Evolutionary conservation across 495 filamentous ascomycete genomes (phyloP).

Genomic region (Lasiosphaeria ovina): DNA sequence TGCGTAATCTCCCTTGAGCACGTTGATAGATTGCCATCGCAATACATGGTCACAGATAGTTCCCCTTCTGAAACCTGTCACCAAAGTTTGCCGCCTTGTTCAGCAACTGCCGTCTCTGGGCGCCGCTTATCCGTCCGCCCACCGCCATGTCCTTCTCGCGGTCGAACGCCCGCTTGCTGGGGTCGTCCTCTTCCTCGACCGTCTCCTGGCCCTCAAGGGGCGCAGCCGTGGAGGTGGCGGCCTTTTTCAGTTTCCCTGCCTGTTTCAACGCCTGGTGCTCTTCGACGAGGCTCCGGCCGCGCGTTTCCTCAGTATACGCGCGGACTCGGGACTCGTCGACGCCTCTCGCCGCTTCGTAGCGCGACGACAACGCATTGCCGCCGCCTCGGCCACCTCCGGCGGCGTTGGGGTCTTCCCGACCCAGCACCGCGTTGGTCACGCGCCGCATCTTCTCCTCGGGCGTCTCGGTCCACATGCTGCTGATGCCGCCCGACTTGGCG

Average conservation of each 20-base stretch:
- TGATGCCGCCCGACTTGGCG: slow-evolving; percentile 49
- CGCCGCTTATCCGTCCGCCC: slow-evolving; percentile 66
- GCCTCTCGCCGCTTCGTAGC: slow-evolving; percentile 37
- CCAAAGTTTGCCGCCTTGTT: slow-evolving; percentile 80
- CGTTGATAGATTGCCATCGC: no score
- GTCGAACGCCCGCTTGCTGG: slow-evolving; percentile 84
- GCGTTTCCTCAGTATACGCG: slow-evolving; percentile 44
- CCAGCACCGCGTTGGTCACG: slow-evolving; percentile 82
- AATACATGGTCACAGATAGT: slow-evolving; percentile 54
- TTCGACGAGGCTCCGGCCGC: slow-evolving; percentile 64
- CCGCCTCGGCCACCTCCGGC: neutral
- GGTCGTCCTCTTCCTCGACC: slow-evolving; percentile 78
- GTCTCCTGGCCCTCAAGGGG: slow-evolving; percentile 49
- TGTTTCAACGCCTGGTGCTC: slow-evolving; percentile 47
- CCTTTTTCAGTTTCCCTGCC: slow-evolving; percentile 13
- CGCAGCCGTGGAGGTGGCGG: neutral
- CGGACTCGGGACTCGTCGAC: slow-evolving; percentile 35
- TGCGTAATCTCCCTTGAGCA: neutral
- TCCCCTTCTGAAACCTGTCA: slow-evolving; percentile 76
- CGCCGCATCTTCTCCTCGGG: slow-evolving; percentile 82
- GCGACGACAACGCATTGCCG: neutral
- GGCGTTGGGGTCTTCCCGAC: slow-evolving; percentile 45
- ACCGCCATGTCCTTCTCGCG: slow-evolving; percentile 90
- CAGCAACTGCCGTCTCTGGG: slow-evolving; percentile 76
- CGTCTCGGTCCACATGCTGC: slow-evolving; percentile 85